Conservation (phyloP, 768 basidiomycete genomes). For the Russula olivacea region DNA sequence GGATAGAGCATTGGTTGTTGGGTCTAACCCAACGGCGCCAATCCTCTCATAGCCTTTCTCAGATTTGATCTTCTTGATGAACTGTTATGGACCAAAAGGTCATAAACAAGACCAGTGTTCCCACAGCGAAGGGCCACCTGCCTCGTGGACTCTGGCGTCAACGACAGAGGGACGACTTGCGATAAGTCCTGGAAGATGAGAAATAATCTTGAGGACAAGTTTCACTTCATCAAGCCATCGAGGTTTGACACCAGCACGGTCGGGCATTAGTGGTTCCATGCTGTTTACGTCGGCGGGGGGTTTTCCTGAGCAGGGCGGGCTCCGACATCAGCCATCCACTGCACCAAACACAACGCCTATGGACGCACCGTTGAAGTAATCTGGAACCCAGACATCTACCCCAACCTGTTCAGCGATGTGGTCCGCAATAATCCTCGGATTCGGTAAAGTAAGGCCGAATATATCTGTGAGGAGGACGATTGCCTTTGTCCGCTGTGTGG, state of each 20-base stretch:
- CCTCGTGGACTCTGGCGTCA: conserved; percentile 28
- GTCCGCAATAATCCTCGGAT: conserved; percentile 55
- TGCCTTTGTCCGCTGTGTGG: conserved; percentile 32
- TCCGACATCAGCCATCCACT: neutral
- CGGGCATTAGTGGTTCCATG: conserved; percentile 31
- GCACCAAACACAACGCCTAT: neutral
- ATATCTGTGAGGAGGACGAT: conserved; percentile 51
- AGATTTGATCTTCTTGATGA: conserved; percentile 35
- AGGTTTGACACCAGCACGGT: conserved; percentile 30
- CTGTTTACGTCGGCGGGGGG: conserved; percentile 29
- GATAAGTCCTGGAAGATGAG: conserved; percentile 25
- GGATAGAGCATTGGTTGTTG: neutral
- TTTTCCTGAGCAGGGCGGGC: conserved; percentile 25
- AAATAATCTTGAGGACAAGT: conserved; percentile 25
- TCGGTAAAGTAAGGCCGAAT: conserved; percentile 49
- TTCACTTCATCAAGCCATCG: conserved; percentile 24
- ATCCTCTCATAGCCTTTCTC: conserved; percentile 38
- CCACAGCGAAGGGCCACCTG: conserved; percentile 10
- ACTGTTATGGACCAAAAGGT: conserved; percentile 26
- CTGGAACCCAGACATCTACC: conserved; percentile 61
- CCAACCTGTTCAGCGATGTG: conserved; percentile 41
- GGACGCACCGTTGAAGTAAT: conserved; percentile 48
- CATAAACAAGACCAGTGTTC: neutral
- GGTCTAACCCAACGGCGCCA: conserved; percentile 39
- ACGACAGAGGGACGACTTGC: conserved; percentile 30